Evolutionary conservation across 352 stramenopile species (phyloP).

Genomic region (Globisporangium solare): DNA sequence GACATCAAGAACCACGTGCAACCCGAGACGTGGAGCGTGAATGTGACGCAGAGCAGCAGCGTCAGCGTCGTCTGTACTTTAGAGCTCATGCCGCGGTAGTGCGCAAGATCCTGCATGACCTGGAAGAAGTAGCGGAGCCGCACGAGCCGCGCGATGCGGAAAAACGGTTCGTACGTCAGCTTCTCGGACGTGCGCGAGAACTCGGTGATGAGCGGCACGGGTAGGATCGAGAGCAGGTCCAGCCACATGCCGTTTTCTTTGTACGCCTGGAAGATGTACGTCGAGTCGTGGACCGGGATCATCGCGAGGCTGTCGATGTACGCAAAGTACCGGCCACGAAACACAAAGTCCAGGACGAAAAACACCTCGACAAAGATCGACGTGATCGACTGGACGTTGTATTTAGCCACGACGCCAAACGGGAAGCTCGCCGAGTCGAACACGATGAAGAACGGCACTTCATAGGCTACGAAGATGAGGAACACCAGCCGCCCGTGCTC

Average conservation of each 20-base stretch:
- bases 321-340: conserved; percentile 52
- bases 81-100: conserved; percentile 50
- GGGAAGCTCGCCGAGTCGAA: conserved; percentile 59
- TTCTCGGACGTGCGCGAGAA: conserved; percentile 28
- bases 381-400: conserved; percentile 45
- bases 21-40: conserved; percentile 53
- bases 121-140: conserved; percentile 44
- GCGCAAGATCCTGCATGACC: conserved; percentile 50
- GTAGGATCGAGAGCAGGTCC: conserved; percentile 56
- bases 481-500: conserved; percentile 41
- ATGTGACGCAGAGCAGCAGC: conserved; percentile 58
- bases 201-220: conserved; percentile 46
- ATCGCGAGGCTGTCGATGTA: conserved; percentile 63
- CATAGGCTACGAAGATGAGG: conserved; percentile 54
- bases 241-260: conserved; percentile 42
- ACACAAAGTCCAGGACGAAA: conserved; percentile 47
- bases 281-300: conserved; percentile 53
- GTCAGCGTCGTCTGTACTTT: conserved; percentile 51
- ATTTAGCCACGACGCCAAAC: conserved; percentile 28
- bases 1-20: conserved; percentile 79
- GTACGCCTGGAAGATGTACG: conserved; percentile 68
- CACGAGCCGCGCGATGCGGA: conserved; percentile 41
- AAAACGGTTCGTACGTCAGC: conserved; percentile 38
- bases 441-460: conserved; percentile 63
- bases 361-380: conserved; percentile 53